phyloP scores from a whole-genome alignment of 257 asterid genomes.

The Lithospermum erythrorhizon region DNA sequence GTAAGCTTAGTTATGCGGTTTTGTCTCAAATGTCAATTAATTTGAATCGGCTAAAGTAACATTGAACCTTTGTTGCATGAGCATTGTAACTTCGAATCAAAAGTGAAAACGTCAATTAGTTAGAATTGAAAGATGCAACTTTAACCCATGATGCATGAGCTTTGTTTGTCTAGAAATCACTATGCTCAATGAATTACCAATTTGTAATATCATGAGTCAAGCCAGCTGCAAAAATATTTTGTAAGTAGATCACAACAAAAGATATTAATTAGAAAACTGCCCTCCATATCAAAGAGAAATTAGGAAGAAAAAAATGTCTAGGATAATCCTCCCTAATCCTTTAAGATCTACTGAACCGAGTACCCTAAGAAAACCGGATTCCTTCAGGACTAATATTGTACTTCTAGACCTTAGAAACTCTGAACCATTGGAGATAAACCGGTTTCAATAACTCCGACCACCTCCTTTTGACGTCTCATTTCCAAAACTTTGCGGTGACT shows the following conservation, averaged over 20 bases:
- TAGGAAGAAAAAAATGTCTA: conserved; percentile 2
- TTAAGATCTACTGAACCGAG: conserved; percentile 14
- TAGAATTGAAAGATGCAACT: no score
- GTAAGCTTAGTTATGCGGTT: no score
- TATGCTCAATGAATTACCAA: background rate
- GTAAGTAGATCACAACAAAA: conserved; percentile 20
- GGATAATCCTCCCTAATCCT: conserved; percentile 27
- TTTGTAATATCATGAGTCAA: conserved; percentile 3
- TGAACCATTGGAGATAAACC: conserved; percentile 21
- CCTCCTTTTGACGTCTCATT: conserved; percentile 62
- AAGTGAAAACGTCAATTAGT: no score
- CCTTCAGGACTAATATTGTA: conserved; percentile 9
- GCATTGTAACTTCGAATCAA: no score
- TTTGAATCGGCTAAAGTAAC: no score
- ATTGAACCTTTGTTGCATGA: no score
- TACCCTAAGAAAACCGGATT: conserved; percentile 11
- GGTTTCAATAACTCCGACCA: conserved; percentile 14
- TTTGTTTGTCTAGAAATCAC: no score
- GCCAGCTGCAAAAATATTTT: background rate
- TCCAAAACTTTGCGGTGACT: conserved; percentile 79
- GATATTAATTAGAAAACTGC: conserved; percentile 13
- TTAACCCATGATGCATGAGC: no score
- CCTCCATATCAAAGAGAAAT: background rate
- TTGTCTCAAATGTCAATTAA: no score
- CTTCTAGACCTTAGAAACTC: conserved; percentile 20